These are phyloP conservation scores for Oryza longistaminata DNA, from an alignment of 176 grass and related monocot genomes.

Conservation along the genomic window DNA sequence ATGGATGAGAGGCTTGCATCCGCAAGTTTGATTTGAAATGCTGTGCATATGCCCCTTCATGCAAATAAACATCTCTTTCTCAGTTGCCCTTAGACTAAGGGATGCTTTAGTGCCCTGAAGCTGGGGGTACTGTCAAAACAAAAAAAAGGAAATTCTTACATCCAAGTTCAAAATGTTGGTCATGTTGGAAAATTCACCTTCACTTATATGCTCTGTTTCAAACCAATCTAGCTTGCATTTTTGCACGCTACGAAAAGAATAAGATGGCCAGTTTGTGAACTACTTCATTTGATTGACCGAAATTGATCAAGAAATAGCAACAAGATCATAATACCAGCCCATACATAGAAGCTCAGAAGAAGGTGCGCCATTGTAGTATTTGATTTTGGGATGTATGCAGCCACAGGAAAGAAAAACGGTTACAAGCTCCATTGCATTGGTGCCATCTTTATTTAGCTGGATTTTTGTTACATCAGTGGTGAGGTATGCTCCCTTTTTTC, in stretches of 20 bases:
- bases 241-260: conserved; percentile 14
- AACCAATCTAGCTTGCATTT: neutral
- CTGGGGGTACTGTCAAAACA: conserved; percentile 37
- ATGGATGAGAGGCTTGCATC: conserved; percentile 28
- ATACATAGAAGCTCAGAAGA: conserved; percentile 14
- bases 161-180: neutral
- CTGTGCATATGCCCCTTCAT: neutral
- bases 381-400: conserved; percentile 29
- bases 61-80: conserved; percentile 52
- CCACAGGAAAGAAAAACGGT: conserved; percentile 15
- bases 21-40: conserved; percentile 1
- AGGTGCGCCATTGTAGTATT: conserved; percentile 9
- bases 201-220: conserved; percentile 28
- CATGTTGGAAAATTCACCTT: conserved; percentile 28
- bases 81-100: conserved; percentile 38
- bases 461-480: conserved; percentile 1
- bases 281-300: conserved; percentile 12
- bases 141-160: conserved; percentile 19
- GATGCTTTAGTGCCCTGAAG: conserved; percentile 36
- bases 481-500: conserved; percentile 19
- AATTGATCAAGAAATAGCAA: neutral
- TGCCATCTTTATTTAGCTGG: neutral
- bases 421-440: conserved; percentile 4
- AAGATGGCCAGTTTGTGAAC: conserved; percentile 10
- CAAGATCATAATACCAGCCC: conserved; percentile 2